Evolutionary conservation across 176 grass and related monocot genomes (phyloP).

Genomic region (Carex parvula): DNA sequence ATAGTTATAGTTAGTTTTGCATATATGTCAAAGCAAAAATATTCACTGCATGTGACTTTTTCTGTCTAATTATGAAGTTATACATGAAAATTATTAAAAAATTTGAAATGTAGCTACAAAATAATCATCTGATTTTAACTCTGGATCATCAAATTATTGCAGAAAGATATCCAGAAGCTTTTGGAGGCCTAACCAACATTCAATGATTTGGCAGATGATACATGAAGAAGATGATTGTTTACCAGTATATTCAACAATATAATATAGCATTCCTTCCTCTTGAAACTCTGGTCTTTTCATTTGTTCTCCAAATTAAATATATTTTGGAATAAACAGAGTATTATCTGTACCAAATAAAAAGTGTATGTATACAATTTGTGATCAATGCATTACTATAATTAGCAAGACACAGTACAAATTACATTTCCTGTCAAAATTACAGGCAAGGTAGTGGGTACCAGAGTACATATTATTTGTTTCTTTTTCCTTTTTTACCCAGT

Average conservation of each 20-base stretch:
- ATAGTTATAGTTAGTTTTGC: not conserved
- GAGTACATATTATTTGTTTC: not conserved
- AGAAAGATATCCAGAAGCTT: constrained; percentile 35
- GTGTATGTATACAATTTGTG: not conserved
- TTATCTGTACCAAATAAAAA: constrained; percentile 2
- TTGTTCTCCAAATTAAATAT: not conserved
- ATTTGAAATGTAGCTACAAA: not conserved
- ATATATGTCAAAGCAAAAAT: not conserved
- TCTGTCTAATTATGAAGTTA: not conserved
- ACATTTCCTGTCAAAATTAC: not conserved
- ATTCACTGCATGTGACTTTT: not conserved
- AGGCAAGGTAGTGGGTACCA: not conserved
- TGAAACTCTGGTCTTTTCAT: not conserved
- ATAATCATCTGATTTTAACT: not conserved
- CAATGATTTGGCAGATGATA: not conserved
- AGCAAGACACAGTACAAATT: not conserved
- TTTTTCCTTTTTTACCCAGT: not conserved
- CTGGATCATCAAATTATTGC: constrained; percentile 8
- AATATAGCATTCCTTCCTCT: constrained; percentile 1
- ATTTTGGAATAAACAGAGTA: constrained; percentile 4
- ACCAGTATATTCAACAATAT: not conserved
- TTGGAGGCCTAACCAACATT: not conserved
- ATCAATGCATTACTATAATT: not conserved
- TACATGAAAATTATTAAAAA: not conserved
- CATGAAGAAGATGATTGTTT: not conserved